Conservation (phyloP, 176 grass and related monocot genomes). For the Stipa capillata region DNA sequence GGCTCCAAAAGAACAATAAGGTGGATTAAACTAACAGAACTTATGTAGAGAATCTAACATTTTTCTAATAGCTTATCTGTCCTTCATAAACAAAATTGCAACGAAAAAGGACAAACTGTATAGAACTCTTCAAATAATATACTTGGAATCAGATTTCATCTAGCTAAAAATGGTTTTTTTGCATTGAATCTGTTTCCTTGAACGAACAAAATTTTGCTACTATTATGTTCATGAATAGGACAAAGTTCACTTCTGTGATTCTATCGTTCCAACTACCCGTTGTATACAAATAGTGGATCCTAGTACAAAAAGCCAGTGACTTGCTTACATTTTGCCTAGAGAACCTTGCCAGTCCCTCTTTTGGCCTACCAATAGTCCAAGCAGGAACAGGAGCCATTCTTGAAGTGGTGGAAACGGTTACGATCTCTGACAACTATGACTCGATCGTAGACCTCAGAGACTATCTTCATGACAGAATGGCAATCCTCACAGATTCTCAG, state of each 20-base stretch:
- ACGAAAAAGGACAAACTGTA: too few relatives aligned
- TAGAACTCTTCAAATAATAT: too few relatives aligned
- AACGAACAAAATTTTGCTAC: too few relatives aligned
- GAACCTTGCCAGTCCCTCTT: neutral
- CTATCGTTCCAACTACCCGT: neutral
- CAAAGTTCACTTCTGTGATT: neutral
- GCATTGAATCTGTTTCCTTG: too few relatives aligned
- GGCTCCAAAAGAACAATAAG: too few relatives aligned
- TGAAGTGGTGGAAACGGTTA: slow-evolving; percentile 43
- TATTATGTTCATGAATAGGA: neutral
- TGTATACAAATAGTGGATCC: neutral
- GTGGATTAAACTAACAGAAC: too few relatives aligned
- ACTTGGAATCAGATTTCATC: too few relatives aligned
- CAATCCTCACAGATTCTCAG: slow-evolving; percentile 37
- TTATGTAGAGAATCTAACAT: too few relatives aligned
- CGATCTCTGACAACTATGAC: slow-evolving; percentile 36
- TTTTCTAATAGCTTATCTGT: too few relatives aligned
- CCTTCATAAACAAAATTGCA: too few relatives aligned
- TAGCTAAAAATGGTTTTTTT: too few relatives aligned
- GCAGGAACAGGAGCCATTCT: slow-evolving; percentile 38
- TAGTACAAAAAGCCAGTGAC: neutral
- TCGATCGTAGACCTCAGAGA: slow-evolving; percentile 24
- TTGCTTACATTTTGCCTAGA: neutral
- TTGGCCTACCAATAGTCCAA: slow-evolving; percentile 36
- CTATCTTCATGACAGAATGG: slow-evolving; percentile 34